Evolutionary conservation across 257 asterid genomes (phyloP).

Genomic region (Mentha longifolia): DNA sequence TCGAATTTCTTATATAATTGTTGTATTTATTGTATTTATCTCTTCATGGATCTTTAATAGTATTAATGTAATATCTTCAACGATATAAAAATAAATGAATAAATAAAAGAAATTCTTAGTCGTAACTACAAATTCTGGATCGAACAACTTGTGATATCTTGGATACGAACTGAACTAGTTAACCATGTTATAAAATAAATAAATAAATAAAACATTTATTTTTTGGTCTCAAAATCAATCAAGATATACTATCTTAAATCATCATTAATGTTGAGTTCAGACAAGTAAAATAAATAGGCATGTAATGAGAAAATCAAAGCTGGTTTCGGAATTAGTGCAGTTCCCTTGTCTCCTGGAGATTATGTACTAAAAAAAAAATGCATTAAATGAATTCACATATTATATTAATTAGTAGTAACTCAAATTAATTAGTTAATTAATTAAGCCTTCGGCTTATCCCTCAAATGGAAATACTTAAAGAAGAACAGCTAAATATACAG

Average conservation of each 20-base stretch:
- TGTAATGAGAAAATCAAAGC: conserved; percentile 53
- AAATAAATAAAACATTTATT: not conserved
- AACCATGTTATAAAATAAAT: not conserved
- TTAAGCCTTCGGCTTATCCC: conserved; percentile 1
- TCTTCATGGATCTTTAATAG: too few relatives aligned
- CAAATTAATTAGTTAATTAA: too few relatives aligned
- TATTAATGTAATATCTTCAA: too few relatives aligned
- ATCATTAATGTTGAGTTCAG: conserved; percentile 35
- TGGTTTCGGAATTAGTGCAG: conserved; percentile 63
- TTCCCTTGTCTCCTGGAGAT: conserved; percentile 81
- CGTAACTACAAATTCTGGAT: not conserved
- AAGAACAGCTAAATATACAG: conserved; percentile 31
- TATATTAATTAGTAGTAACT: not conserved
- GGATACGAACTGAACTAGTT: not conserved
- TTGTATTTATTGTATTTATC: too few relatives aligned
- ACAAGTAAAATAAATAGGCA: conserved; percentile 32
- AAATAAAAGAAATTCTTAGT: too few relatives aligned
- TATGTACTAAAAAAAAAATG: conserved; percentile 14
- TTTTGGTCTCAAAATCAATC: conserved; percentile 40
- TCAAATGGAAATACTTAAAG: conserved; percentile 10
- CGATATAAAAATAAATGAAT: too few relatives aligned
- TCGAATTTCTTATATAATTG: too few relatives aligned
- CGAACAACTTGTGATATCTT: not conserved
- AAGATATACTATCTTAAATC: conserved; percentile 41
- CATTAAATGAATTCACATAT: not conserved